These are phyloP conservation scores for Rhizopogon vulgaris DNA, from an alignment of 768 basidiomycete species.

Conservation along the genomic window DNA sequence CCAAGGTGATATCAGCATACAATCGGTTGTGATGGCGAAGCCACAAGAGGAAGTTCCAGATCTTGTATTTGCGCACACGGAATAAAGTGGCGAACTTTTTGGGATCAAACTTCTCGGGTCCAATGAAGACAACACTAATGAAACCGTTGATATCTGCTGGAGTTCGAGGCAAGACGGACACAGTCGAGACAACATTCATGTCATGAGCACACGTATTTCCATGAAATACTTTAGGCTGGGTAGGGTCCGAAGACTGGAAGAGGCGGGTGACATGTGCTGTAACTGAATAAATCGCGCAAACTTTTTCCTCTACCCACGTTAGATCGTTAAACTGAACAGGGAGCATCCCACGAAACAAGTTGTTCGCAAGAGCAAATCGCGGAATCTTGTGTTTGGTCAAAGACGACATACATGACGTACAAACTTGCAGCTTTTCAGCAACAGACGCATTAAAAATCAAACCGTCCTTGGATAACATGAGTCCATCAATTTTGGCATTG, in stretches of 20 bases:
- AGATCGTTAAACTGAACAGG: conserved; percentile 1
- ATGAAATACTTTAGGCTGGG: conserved; percentile 19
- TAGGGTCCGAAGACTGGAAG: conserved; percentile 18
- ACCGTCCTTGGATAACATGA: neutral
- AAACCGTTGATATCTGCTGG: conserved; percentile 21
- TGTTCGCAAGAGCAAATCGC: neutral
- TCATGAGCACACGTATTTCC: conserved; percentile 31
- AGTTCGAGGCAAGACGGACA: conserved; percentile 17
- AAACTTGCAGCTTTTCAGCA: neutral
- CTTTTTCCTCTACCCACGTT: conserved; percentile 27
- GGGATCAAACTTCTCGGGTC: conserved; percentile 12
- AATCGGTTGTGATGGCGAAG: neutral
- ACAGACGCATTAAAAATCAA: neutral
- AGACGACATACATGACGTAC: neutral
- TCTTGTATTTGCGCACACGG: neutral
- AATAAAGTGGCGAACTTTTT: neutral
- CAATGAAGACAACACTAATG: conserved; percentile 25
- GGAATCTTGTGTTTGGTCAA: neutral
- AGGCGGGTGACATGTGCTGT: conserved; percentile 23
- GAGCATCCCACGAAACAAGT: neutral
- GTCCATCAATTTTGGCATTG: neutral
- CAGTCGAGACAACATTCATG: conserved; percentile 25
- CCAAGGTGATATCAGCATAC: neutral
- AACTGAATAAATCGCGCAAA: conserved; percentile 20
- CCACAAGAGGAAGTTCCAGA: conserved; percentile 6